Percentiles rank a stretch among this genome's conserved stretches.
Evolutionary conservation across 495 filamentous ascomycete genomes (phyloP).

Genomic region (Tetracladium marchalianum): DNA sequence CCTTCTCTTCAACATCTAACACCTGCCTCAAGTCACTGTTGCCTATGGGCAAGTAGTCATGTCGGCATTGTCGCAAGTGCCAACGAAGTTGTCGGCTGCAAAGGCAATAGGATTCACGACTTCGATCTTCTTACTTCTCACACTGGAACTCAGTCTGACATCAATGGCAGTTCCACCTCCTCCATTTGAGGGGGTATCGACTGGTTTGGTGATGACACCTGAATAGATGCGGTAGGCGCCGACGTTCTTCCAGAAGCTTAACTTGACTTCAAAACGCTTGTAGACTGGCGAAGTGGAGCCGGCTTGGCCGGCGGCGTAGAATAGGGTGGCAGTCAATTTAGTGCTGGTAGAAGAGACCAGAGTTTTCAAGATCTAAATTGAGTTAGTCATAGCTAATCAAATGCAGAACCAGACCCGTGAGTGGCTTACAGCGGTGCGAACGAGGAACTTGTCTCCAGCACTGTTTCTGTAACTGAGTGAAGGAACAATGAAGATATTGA

Average conservation of each 20-base stretch:
- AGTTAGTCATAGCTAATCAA: constrained; percentile 1
- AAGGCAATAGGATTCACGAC: neutral
- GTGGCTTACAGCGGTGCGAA: constrained; percentile 14
- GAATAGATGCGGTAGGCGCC: constrained; percentile 1
- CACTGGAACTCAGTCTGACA: constrained; percentile 1
- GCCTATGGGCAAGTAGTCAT: neutral
- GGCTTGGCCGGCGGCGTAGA: neutral
- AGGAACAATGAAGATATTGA: constrained; percentile 10
- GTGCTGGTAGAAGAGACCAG: neutral
- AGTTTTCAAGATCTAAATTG: neutral
- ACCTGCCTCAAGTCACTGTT: no score
- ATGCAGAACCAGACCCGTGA: neutral
- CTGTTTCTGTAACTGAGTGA: constrained; percentile 2
- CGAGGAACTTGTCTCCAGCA: neutral
- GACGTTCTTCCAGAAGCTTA: neutral
- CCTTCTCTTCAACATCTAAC: no score
- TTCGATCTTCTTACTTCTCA: neutral
- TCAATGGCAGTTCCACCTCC: neutral
- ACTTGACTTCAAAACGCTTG: neutral
- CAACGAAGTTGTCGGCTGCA: neutral
- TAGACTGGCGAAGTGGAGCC: constrained; percentile 2
- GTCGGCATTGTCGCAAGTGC: neutral
- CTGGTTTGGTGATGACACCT: neutral
- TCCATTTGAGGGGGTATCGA: neutral
- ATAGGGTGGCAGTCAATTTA: neutral